Evolutionary conservation across 192 early-diverging fungal genomes (phyloP), one percentile per base, ranked within the genome.

Genomic region (Spizellomyces punctatus): DNA sequence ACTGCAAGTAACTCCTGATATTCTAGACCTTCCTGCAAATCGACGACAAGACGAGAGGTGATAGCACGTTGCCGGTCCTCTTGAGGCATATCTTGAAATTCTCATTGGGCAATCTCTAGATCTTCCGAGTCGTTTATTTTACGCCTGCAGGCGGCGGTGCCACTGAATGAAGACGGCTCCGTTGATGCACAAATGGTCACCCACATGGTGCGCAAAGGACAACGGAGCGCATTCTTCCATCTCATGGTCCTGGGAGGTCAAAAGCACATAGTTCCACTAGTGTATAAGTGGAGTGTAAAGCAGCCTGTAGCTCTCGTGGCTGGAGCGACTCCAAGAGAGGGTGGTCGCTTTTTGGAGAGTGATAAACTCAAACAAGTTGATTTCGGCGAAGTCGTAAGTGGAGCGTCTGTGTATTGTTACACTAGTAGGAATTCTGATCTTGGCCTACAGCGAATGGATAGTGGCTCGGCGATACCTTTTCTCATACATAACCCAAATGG

Each of bases 401-500:
- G n/a, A 43, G 16, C 27, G 50, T 17, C 50, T 55, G n/a, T 67
- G 17, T 10, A 47, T 45, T 27, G 41, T 48, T 21, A 59, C 12
- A 12, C 19, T 3, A 10, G 17, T 16, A 4, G 1, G 16, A 56
- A 22, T 67, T 48, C 10, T 16, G 41, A 36, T 36, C n/a, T 49
- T 16, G 62, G 10, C 7, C 55, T 27, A 2, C 71, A 72, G 71
- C 6, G 46, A 2, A 78, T 82, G 70, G 79, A 80, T 10, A 19
- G 2, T 21, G 83, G 83, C 7, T 64, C 60, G 5, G 70, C 70
- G 6, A 58, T 67, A 27, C 64, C 22, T 10, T 72, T 82, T 47
- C 17, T 68, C 12, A 21, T 85, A 1, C 82, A 76, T 58, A 85
- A 85, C 67, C 76, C 77, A 12, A 85, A 85, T 68, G 44, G 46